Percentiles rank a stretch among this genome's conserved stretches.
phyloP scores from a whole-genome alignment of 805 yeast species.

The Yarrowia bubula region DNA sequence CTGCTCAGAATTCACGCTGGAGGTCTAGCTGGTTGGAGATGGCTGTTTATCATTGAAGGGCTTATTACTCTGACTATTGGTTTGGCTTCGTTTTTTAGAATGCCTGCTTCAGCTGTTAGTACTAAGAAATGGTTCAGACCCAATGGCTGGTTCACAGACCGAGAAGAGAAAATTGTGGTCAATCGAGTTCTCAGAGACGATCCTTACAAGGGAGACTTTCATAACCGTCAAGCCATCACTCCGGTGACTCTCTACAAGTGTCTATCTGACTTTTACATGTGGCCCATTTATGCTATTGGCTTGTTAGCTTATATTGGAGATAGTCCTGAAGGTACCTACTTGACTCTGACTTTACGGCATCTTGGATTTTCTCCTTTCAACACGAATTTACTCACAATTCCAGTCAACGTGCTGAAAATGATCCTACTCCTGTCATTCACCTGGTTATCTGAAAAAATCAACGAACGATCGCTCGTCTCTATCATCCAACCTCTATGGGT shows the following conservation, averaged over 20 bases:
- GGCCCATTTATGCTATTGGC: conserved; percentile 57
- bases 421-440: conserved; percentile 27
- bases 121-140: conserved; percentile 51
- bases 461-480: conserved; percentile 28
- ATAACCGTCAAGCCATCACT: conserved; percentile 55
- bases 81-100: conserved; percentile 44
- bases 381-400: conserved; percentile 51
- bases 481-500: conserved; percentile 29
- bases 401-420: conserved; percentile 29
- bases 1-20: conserved; percentile 53
- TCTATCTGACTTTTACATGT: conserved; percentile 50
- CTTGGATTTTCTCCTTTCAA: conserved; percentile 54
- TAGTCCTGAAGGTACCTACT: conserved; percentile 43
- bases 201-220: conserved; percentile 63
- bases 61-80: conserved; percentile 36
- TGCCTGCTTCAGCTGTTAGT: conserved; percentile 56
- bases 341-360: conserved; percentile 49
- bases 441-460: conserved; percentile 27
- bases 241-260: conserved; percentile 44
- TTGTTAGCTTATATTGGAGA: conserved; percentile 44
- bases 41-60: conserved; percentile 31
- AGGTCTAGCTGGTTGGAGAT: conserved; percentile 43
- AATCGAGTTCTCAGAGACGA: conserved; percentile 61
- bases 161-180: conserved; percentile 57
- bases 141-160: conserved; percentile 53